Evolutionary conservation across 176 grass and related monocot species (phyloP), one percentile per base, ranked within the genome.

Genomic region (Rhynchospora breviuscula): DNA sequence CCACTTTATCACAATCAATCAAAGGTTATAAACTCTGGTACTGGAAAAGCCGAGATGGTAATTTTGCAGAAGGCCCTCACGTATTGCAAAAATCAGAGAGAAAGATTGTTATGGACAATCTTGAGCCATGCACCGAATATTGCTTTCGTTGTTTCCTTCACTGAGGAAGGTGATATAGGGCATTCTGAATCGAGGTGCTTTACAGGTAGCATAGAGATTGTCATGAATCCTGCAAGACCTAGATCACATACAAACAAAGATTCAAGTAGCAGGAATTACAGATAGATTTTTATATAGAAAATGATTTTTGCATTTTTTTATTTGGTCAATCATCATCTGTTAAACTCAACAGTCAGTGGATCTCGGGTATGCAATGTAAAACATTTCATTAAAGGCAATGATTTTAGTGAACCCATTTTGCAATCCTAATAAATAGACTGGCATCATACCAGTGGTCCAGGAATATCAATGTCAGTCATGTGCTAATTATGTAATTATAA

Each of bases 21-120:
- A 89, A 90, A 83, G 91, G 97, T 84, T 99, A 99, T 65, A 99
- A 96, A 59, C 71, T 99, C 83, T 99, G 97, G 97, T 88, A 93
- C 66, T 95, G 93, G 91, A 93, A 91, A 82, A 89, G 80, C 87
- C 85, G 86, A 87, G 93, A 88, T 77, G 88, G 87, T 84, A 87
- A 84, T 74, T 89, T 68, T 13, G 70, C 87, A 89, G 81, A 63
- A 92, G 5, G 86, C 93, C 90, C 88, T 92, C 66, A 85, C 85
- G 71, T 73, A 92, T 79, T 79, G 72, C 62, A 96, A 89, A 93
- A 91, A 88, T 86, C 80, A 95, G 89, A 95, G 97, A 82, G 80
- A 79, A 92, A 89, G 88, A 79, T 99, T 89, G 70, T 93, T 33
- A 74, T 99, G 81, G 91, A 69, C 79, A 87, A 95, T 73, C 97